A percentile compares a stretch with the other conserved stretches of the same genome.
These are phyloP conservation scores for Eucalyptus shirleyi DNA, from an alignment of 345 rosid genomes.

Conservation along the genomic window DNA sequence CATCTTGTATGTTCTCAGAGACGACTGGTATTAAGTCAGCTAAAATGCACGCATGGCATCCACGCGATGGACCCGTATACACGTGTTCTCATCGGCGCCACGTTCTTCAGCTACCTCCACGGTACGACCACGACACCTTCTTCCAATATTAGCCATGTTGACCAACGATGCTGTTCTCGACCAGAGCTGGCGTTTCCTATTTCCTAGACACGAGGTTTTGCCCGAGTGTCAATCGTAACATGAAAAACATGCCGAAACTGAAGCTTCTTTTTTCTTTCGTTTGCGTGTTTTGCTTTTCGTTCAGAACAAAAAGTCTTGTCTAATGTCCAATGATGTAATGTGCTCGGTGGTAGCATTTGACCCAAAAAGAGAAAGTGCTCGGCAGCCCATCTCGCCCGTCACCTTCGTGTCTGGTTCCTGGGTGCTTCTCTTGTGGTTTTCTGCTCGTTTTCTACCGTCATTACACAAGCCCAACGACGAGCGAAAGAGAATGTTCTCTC, in stretches of 20 bases:
- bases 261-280: not conserved
- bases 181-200: not conserved
- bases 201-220: not conserved
- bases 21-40: not conserved
- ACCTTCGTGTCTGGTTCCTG: not conserved
- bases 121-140: not conserved
- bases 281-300: not conserved
- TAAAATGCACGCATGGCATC: not conserved
- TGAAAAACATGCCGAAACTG: not conserved
- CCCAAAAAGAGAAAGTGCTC: too few relatives aligned
- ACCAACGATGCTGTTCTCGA: not conserved
- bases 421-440: not conserved
- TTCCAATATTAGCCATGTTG: not conserved
- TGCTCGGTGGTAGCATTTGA: not conserved
- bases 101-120: not conserved
- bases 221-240: not conserved
- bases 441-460: not conserved
- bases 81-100: not conserved
- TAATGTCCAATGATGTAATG: not conserved
- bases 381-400: not conserved
- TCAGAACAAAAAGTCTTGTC: not conserved
- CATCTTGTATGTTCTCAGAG: too few relatives aligned
- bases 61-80: accelerated
- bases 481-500: not conserved
- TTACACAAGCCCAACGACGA: not conserved